Base-by-base conservation (phyloP, 106 monocot genomes). In the Dioscorea alata region DNA sequence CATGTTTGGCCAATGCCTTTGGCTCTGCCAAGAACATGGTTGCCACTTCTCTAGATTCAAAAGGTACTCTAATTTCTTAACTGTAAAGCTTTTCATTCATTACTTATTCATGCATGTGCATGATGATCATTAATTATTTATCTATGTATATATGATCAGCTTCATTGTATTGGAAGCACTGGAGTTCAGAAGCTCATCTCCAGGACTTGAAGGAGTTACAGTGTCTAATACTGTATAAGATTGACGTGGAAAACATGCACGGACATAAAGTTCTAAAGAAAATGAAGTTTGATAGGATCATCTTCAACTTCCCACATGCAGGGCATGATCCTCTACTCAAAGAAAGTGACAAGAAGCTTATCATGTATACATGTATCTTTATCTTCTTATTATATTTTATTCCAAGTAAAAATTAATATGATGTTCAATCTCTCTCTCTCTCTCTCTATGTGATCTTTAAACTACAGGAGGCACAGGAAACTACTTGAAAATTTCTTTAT, bases 241-340 rank as follows among this genome's bases (percentile, higher is more conserved):
- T 72, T 7, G 72, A 72, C 48, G 72, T 52, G 28, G 7, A 63
- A 9, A 12, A 61, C 72, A 72, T 72, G 72, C 72, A 72, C 33
- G 51, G 32, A 28, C 16, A 72, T 23, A 15, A 8, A 6, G 28
- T 13, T 2, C 20, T 72, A 28, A 60, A 16, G n/a, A 15, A 12
- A 16, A 28, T 17, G 52, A 50, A 60, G 23, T 71, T 71, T 57
- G 71, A 71, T 61, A 33, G 62, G 19, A 72, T 72, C 24, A 20
- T 72, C 18, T 72, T 63, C 62, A 72, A 72, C 52, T 72, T 72
- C 63, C 72, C 72, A 9, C 72, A 72, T 33, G 72, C 72, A 1
- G 72, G 72, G 6, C 72, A 72, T 23, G 28, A 61, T 17, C 42
- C 24, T 17, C 8, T 58, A 4, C 25, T 20, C 10, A n/a, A 63